These are phyloP conservation scores for Ampelomyces quisqualis DNA, from an alignment of 2,329 filamentous ascomycete species.

Conservation along the genomic window DNA sequence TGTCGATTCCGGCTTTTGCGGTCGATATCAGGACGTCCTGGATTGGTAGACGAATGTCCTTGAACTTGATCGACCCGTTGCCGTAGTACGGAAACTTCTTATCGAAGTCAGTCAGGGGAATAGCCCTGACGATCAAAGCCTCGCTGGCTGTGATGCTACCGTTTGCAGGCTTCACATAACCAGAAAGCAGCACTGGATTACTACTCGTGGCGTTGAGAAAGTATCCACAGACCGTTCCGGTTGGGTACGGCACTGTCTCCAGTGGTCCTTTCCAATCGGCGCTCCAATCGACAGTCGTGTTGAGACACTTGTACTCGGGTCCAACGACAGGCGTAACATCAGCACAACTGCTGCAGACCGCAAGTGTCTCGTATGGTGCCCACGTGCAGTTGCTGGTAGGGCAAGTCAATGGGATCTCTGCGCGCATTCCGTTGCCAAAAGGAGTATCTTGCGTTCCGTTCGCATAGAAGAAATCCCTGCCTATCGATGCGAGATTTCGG, in stretches of 20 bases:
- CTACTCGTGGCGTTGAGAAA: slow-evolving; percentile 26
- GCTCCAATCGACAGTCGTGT: slow-evolving; percentile 20
- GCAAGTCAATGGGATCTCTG: slow-evolving; percentile 19
- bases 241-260: neutral
- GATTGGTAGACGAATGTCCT: slow-evolving; percentile 10
- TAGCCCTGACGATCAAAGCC: slow-evolving; percentile 10
- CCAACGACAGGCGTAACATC: slow-evolving; percentile 9
- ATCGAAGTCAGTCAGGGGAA: slow-evolving; percentile 10
- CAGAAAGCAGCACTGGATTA: slow-evolving; percentile 18
- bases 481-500: slow-evolving; percentile 2
- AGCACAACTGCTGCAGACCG: slow-evolving; percentile 27
- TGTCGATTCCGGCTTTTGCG: slow-evolving; percentile 1
- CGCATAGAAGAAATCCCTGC: slow-evolving; percentile 1
- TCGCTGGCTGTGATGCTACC: slow-evolving; percentile 21
- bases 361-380: slow-evolving; percentile 29
- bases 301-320: slow-evolving; percentile 12
- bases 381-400: slow-evolving; percentile 35
- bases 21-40: slow-evolving; percentile 10
- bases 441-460: slow-evolving; percentile 2
- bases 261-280: neutral
- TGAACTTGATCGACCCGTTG: slow-evolving; percentile 19
- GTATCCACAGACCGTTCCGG: slow-evolving; percentile 25
- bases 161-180: slow-evolving; percentile 6
- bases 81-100: slow-evolving; percentile 8
- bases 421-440: slow-evolving; percentile 23